These are phyloP conservation scores for Volvox africanus DNA, from an alignment of 139 green algal genomes.

Conservation along the genomic window DNA sequence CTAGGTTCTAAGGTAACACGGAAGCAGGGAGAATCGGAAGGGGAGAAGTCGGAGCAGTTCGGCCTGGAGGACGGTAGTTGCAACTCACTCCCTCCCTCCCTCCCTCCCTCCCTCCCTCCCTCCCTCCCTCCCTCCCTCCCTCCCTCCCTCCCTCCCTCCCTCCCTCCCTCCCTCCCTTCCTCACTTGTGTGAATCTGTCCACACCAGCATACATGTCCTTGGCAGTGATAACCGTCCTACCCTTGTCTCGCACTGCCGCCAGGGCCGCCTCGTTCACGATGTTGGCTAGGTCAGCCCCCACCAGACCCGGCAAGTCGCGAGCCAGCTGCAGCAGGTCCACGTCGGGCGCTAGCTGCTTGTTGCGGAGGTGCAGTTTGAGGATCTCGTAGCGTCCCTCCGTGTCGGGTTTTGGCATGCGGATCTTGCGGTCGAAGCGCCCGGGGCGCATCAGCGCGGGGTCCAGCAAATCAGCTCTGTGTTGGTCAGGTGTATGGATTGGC, in stretches of 20 bases:
- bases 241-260: slow-evolving; percentile 71
- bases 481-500: neutral
- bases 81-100: neutral
- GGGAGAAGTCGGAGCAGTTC: neutral
- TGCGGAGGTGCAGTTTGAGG: slow-evolving; percentile 77
- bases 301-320: slow-evolving; percentile 90
- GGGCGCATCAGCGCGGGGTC: slow-evolving; percentile 90
- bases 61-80: neutral
- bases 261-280: slow-evolving; percentile 96
- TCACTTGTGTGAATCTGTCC: slow-evolving; percentile 85
- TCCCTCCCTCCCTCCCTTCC: neutral
- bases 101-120: neutral
- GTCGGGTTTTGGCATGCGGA: slow-evolving; percentile 84
- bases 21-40: neutral
- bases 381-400: slow-evolving; percentile 82
- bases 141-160: neutral
- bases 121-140: too few relatives aligned
- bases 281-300: slow-evolving; percentile 94
- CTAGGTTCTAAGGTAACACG: neutral
- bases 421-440: slow-evolving; percentile 96
- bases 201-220: slow-evolving; percentile 86
- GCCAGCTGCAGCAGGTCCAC: slow-evolving; percentile 94
- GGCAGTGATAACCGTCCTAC: slow-evolving; percentile 51
- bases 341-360: slow-evolving; percentile 66
- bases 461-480: slow-evolving; percentile 86